These are phyloP conservation scores for Acer yangbiense DNA, from an alignment of 345 rosid genomes.

Conservation along the genomic window DNA sequence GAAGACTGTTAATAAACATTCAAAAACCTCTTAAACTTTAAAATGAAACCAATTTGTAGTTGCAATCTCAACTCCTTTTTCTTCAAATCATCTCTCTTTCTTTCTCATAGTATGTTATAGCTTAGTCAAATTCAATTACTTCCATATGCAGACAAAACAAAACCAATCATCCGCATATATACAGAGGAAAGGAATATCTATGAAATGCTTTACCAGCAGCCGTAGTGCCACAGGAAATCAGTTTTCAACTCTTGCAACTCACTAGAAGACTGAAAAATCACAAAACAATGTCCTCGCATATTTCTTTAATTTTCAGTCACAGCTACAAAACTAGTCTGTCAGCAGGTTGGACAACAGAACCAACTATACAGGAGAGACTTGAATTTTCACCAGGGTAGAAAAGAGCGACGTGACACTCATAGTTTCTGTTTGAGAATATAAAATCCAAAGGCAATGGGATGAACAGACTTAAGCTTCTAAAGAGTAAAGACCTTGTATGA, in stretches of 20 bases:
- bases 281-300: neutral
- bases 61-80: neutral
- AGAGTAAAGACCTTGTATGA: no score
- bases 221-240: neutral
- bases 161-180: neutral
- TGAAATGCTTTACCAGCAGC: neutral
- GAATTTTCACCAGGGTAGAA: neutral
- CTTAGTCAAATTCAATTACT: neutral
- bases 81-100: neutral
- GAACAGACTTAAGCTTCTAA: conserved; percentile 3
- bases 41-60: neutral
- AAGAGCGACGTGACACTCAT: neutral
- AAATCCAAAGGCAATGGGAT: neutral
- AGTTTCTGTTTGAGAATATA: neutral
- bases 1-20: no score
- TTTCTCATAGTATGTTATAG: neutral
- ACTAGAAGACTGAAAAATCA: neutral
- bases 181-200: neutral
- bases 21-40: neutral
- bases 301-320: neutral
- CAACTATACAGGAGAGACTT: no score
- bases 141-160: neutral
- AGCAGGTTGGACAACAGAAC: neutral
- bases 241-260: neutral
- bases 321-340: neutral